A percentile compares a stretch with the other conserved stretches of the same genome.
Conservation (phyloP, 768 basidiomycete species). For the Leccinum longicurvipes region DNA sequence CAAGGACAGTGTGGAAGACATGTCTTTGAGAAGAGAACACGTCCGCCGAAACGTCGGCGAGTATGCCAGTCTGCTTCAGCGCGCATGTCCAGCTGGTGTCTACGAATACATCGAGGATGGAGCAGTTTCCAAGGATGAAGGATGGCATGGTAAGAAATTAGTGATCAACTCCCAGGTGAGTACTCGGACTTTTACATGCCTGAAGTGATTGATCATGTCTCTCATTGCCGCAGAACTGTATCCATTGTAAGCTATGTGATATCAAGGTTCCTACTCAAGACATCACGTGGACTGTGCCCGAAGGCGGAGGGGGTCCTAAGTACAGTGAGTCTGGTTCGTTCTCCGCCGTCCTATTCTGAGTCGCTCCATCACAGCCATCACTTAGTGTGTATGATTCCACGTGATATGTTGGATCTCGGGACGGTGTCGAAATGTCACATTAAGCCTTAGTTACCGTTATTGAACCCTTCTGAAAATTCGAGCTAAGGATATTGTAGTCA, state of each 20-base stretch:
- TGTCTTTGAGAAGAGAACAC: conserved; percentile 53
- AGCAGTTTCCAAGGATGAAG: conserved; percentile 43
- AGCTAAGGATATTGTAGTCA: background rate
- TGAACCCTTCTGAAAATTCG: background rate
- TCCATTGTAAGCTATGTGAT: conserved; percentile 94
- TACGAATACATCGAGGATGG: conserved; percentile 92
- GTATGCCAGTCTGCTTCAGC: conserved; percentile 84
- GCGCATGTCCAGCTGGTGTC: conserved; percentile 91
- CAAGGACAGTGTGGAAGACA: conserved; percentile 37
- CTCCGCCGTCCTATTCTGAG: background rate
- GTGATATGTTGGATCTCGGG: background rate
- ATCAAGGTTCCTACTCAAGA: conserved; percentile 97
- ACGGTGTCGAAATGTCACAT: background rate
- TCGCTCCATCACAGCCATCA: conserved; percentile 8
- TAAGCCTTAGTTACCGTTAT: no score
- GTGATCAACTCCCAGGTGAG: conserved; percentile 96
- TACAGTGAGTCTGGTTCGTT: conserved; percentile 57
- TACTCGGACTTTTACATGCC: background rate
- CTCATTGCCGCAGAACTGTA: conserved; percentile 61
- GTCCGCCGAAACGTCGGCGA: conserved; percentile 71
- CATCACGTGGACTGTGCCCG: conserved; percentile 95
- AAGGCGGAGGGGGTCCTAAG: conserved; percentile 95
- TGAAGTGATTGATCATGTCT: background rate
- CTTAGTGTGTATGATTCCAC: conserved; percentile 6
- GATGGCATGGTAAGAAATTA: conserved; percentile 80